Base-by-base conservation (phyloP, 495 filamentous ascomycete genomes). In the Darksidea phi region DNA sequence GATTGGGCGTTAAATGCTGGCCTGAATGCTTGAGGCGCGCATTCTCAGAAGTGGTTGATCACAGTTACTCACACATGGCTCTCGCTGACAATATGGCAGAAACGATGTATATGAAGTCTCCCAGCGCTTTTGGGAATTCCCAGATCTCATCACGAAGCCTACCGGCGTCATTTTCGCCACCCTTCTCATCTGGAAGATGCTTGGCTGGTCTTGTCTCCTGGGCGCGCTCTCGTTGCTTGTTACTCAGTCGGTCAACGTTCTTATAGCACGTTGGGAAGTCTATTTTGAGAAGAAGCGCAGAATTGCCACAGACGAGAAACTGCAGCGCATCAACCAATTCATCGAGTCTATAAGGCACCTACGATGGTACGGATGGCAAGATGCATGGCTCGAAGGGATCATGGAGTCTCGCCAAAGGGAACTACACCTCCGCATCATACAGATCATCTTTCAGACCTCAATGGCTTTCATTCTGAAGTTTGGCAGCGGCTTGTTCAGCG, bases 281-380 rank as follows among this genome's bases (percentile, higher is more conserved):
- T 74, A 74, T 28, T 82, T 85, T 70, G 89, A 92, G 68, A 77
- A 77, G 52, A 77, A 75, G 2, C 87, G 87, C 12, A 79, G 89
- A 69, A 69, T 75, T 0, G 84, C 85, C 1, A 89, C 89, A 0
- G 90, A 95, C 72, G 70, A 69, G 15, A 85, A 88, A 61, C 79
- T 91, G 10, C 86, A 92, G 67, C 82, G 84, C 7, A 86, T 85
- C 11, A 85, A 86, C 18, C 88, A 95, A 70, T 89, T 91, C 57
- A 85, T 93, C 45, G 88, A 91, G 69, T 83, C 87, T 2, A 90
- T 93, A 37, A 83, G 90, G n/a, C 89, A 91, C 66, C 77, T 95
- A 20, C 82, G 90, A 12, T 95, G 88, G 86, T 92, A 95, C 68
- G 88, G 85, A 32, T 95, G 90, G 90, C 88, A 95, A 72, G 79